phyloP scores from a whole-genome alignment of 306 rosid genomes.

The Oemleria cerasiformis region DNA sequence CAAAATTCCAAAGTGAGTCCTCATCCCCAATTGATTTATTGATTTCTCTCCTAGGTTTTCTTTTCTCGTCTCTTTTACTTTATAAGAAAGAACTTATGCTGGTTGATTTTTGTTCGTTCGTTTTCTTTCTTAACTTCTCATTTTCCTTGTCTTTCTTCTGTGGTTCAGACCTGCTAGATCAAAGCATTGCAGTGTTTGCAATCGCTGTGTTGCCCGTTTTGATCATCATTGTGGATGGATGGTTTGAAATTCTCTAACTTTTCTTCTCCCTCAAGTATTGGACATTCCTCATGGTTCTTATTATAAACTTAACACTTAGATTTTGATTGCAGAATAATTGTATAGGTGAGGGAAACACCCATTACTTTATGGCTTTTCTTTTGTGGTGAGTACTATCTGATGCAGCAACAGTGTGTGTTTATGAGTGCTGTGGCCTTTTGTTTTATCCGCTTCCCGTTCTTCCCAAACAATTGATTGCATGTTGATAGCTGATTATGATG shows the following conservation, averaged over 20 bases:
- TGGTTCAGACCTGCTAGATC: conserved; percentile 92
- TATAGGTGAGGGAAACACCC: conserved; percentile 88
- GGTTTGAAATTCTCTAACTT: conserved; percentile 42
- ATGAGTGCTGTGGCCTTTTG: conserved; percentile 7
- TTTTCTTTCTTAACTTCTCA: conserved; percentile 10
- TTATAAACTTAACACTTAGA: conserved; percentile 10
- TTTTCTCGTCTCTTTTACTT: not conserved
- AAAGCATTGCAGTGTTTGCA: conserved; percentile 93
- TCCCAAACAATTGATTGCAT: not conserved
- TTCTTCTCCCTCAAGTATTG: conserved; percentile 9
- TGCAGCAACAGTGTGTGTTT: conserved; percentile 15
- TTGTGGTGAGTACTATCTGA: conserved; percentile 70
- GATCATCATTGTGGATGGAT: conserved; percentile 99
- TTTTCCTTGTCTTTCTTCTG: conserved; percentile 12
- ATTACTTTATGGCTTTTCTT: conserved; percentile 85
- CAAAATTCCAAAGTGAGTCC: conserved; percentile 82
- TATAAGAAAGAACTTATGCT: not conserved
- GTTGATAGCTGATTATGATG: not conserved
- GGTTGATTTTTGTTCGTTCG: not conserved
- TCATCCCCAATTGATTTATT: not conserved
- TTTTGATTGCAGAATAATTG: conserved; percentile 79
- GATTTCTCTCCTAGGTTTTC: not conserved
- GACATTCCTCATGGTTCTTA: conserved; percentile 13
- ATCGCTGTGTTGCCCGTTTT: conserved; percentile 86
- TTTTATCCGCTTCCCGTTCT: conserved; percentile 5